phyloP scores from a whole-genome alignment of 495 filamentous ascomycete species.

The Tetracladium setigerum region DNA sequence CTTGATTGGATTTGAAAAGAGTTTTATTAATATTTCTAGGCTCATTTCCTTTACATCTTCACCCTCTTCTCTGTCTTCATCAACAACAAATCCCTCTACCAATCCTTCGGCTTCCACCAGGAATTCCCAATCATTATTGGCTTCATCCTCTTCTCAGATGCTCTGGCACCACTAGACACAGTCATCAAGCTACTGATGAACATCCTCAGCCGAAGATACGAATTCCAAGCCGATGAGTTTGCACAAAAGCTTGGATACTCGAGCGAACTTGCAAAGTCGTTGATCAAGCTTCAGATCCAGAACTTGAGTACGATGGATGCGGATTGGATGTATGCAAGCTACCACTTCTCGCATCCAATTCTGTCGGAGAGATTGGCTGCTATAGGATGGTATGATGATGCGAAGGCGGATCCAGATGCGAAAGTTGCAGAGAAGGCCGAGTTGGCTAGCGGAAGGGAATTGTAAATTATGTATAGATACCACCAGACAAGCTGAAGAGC shows the following conservation, averaged over 20 bases:
- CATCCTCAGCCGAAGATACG: constrained; percentile 84
- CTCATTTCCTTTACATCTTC: constrained; percentile 94
- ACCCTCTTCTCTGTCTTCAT: constrained; percentile 94
- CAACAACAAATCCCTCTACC: constrained; percentile 85
- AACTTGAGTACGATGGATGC: constrained; percentile 98
- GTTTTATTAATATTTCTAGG: constrained; percentile 27
- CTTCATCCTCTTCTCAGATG: constrained; percentile 93
- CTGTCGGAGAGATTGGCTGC: constrained; percentile 87
- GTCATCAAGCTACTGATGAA: constrained; percentile 93
- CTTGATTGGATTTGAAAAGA: background rate
- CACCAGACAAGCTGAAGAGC: background rate
- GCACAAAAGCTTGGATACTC: constrained; percentile 79
- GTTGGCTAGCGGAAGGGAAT: constrained; percentile 20
- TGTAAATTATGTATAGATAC: constrained; percentile 12
- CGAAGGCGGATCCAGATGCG: constrained; percentile 24
- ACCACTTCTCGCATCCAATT: constrained; percentile 97
- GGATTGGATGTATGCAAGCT: constrained; percentile 94
- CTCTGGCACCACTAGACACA: constrained; percentile 83
- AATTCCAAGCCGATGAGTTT: constrained; percentile 93
- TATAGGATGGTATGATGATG: constrained; percentile 65
- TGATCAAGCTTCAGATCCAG: constrained; percentile 97
- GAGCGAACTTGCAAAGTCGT: constrained; percentile 71
- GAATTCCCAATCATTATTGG: constrained; percentile 90
- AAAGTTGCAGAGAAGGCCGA: constrained; percentile 32
- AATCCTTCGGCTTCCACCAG: constrained; percentile 81